Evolutionary conservation across 441 rosid species (phyloP).

Genomic region (Pelargonium myrrhifolium): DNA sequence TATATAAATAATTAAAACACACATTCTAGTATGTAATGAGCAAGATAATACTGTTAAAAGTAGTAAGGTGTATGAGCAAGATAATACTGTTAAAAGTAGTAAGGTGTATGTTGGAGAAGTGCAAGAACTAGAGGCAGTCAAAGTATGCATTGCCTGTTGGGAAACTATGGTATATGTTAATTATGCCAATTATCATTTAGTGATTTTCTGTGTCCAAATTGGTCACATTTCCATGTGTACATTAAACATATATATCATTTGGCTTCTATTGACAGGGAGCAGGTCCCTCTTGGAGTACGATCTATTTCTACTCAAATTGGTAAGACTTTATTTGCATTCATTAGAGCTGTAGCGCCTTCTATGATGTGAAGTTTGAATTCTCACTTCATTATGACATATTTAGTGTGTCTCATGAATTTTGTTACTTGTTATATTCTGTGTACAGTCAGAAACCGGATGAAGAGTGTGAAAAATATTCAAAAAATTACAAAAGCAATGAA

Average conservation of each 20-base stretch:
- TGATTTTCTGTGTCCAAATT: neutral
- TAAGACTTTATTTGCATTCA: slow-evolving; percentile 25
- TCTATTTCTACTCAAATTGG: slow-evolving; percentile 85
- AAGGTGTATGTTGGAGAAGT: no score
- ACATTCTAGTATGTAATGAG: no score
- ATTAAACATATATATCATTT: slow-evolving; percentile 10
- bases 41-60: no score
- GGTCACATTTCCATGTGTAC: neutral
- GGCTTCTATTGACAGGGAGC: slow-evolving; percentile 48
- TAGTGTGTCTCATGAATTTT: neutral
- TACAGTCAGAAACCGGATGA: slow-evolving; percentile 93
- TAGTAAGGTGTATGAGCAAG: no score
- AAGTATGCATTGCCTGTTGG: no score
- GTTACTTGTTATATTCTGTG: slow-evolving; percentile 10
- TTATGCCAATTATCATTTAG: neutral
- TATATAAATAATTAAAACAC: no score
- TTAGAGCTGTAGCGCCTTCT: neutral
- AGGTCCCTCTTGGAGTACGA: slow-evolving; percentile 60
- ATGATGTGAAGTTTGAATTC: neutral
- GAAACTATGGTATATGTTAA: no score
- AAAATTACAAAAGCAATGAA: slow-evolving; percentile 99
- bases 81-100: no score
- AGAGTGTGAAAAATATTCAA: slow-evolving; percentile 94
- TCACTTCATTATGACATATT: slow-evolving; percentile 1
- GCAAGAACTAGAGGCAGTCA: no score